Conservation (phyloP, 768 basidiomycete species). For the Cubamyces sp. region DNA sequence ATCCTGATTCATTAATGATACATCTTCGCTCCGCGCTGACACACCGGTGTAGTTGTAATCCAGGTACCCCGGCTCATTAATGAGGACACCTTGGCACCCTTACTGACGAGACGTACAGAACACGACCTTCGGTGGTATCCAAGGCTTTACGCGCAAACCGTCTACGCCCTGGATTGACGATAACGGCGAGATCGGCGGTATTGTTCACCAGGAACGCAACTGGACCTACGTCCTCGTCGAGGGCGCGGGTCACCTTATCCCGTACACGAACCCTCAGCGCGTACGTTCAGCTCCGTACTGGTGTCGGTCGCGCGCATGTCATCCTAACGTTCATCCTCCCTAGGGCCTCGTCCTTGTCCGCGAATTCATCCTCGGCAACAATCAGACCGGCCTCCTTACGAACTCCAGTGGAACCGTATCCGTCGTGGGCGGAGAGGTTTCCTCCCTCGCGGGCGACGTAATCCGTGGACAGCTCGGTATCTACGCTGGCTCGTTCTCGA, state of each 20-base stretch:
- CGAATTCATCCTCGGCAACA: constrained; percentile 69
- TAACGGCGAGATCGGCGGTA: constrained; percentile 60
- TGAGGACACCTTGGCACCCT: background rate
- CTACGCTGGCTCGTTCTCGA: constrained; percentile 49
- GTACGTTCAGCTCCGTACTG: constrained; percentile 44
- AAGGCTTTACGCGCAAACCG: constrained; percentile 71
- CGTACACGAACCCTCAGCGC: constrained; percentile 39
- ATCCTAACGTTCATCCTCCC: background rate
- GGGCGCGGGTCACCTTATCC: constrained; percentile 46
- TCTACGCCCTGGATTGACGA: constrained; percentile 72
- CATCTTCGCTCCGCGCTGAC: background rate
- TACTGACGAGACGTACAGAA: constrained; percentile 48
- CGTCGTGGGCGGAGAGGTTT: constrained; percentile 57
- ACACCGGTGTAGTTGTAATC: constrained; percentile 40
- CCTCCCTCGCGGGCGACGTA: constrained; percentile 47
- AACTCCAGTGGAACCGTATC: constrained; percentile 30
- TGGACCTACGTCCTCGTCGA: constrained; percentile 48
- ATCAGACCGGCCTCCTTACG: constrained; percentile 59
- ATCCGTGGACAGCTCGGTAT: constrained; percentile 59
- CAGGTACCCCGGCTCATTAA: constrained; percentile 41
- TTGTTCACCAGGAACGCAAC: constrained; percentile 76
- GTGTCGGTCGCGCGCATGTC: background rate
- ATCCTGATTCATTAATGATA: background rate
- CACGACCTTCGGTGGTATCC: constrained; percentile 79
- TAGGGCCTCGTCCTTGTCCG: constrained; percentile 65